Evolutionary conservation across 805 yeast species (phyloP).

Genomic region (Saccharomycopsis capsularis): DNA sequence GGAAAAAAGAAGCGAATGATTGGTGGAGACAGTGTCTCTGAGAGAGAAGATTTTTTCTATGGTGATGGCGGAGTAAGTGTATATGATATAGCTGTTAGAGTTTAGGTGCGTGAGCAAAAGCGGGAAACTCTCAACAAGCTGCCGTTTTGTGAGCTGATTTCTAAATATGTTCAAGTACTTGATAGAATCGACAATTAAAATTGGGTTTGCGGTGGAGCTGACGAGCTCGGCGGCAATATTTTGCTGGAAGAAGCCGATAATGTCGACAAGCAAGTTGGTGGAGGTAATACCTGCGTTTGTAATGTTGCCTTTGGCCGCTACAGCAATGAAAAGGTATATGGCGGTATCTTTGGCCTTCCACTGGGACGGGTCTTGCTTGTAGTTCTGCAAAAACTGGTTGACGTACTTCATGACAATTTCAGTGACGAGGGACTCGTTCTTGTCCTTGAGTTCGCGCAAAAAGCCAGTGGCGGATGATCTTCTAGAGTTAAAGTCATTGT

Average conservation of each 20-base stretch:
- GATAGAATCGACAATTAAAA: slow-evolving; percentile 86
- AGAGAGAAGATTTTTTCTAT: slow-evolving; percentile 81
- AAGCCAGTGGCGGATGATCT: slow-evolving; percentile 91
- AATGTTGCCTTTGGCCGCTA: slow-evolving; percentile 88
- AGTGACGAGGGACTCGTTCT: slow-evolving; percentile 68
- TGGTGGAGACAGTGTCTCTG: slow-evolving; percentile 36
- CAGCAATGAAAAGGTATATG: slow-evolving; percentile 73
- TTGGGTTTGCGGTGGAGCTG: slow-evolving; percentile 54
- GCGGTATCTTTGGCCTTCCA: slow-evolving; percentile 91
- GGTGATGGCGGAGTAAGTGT: slow-evolving; percentile 90
- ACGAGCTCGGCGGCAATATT: slow-evolving; percentile 80
- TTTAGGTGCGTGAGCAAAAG: slow-evolving; percentile 63
- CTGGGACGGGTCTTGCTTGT: slow-evolving; percentile 37
- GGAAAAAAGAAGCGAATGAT: slow-evolving; percentile 43
- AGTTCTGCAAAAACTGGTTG: slow-evolving; percentile 52
- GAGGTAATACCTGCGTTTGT: slow-evolving; percentile 83
- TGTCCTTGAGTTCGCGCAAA: slow-evolving; percentile 75
- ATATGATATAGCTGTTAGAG: slow-evolving; percentile 68
- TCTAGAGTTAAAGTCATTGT: slow-evolving; percentile 88
- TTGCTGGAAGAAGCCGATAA: slow-evolving; percentile 73
- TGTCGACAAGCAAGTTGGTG: slow-evolving; percentile 77
- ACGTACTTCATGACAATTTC: slow-evolving; percentile 68
- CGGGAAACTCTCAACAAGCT: slow-evolving; percentile 73
- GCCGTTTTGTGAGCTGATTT: slow-evolving; percentile 85
- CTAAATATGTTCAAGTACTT: slow-evolving; percentile 84